These are phyloP conservation scores for Claviceps paspali DNA, from an alignment of 2,329 filamentous ascomycete species.

Conservation along the genomic window DNA sequence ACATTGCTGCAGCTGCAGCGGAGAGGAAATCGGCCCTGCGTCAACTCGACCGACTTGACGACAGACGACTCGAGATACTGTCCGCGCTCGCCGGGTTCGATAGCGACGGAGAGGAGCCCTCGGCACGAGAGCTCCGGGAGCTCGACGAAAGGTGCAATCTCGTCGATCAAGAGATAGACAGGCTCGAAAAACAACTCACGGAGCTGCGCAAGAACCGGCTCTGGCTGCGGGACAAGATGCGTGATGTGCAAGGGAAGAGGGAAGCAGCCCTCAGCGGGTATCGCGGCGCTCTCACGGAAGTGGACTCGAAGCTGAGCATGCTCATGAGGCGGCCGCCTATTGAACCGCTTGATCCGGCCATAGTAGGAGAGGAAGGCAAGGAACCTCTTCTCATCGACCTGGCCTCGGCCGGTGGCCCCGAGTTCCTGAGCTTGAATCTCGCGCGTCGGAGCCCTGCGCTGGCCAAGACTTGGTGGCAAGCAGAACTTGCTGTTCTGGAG, in stretches of 20 bases:
- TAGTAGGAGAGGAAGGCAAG: constrained; percentile 14
- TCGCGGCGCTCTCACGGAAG: constrained; percentile 47
- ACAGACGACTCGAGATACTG: constrained; percentile 33
- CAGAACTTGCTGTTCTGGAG: constrained; percentile 42
- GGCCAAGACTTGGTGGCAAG: constrained; percentile 56
- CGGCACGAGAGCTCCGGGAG: constrained; percentile 43
- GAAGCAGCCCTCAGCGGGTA: constrained; percentile 63
- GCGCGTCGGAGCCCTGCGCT: constrained; percentile 54
- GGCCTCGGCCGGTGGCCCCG: constrained; percentile 24
- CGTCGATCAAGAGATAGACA: constrained; percentile 47
- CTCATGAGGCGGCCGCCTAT: constrained; percentile 45
- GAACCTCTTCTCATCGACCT: constrained; percentile 7
- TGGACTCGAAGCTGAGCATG: constrained; percentile 44
- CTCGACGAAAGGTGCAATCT: constrained; percentile 38
- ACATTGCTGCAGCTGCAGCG: constrained; percentile 40
- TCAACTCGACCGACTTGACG: constrained; percentile 37
- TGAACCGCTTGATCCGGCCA: constrained; percentile 33
- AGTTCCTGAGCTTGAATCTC: constrained; percentile 45
- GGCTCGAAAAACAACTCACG: constrained; percentile 48
- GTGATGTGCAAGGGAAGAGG: constrained; percentile 46
- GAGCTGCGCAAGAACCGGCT: constrained; percentile 44
- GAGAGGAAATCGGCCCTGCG: constrained; percentile 42
- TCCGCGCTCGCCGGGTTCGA: constrained; percentile 39
- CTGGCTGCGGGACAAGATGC: constrained; percentile 43
- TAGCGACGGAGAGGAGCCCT: constrained; percentile 38